phyloP scores from a whole-genome alignment of 2,329 filamentous ascomycete genomes.

The Fusarium oxysporum region DNA sequence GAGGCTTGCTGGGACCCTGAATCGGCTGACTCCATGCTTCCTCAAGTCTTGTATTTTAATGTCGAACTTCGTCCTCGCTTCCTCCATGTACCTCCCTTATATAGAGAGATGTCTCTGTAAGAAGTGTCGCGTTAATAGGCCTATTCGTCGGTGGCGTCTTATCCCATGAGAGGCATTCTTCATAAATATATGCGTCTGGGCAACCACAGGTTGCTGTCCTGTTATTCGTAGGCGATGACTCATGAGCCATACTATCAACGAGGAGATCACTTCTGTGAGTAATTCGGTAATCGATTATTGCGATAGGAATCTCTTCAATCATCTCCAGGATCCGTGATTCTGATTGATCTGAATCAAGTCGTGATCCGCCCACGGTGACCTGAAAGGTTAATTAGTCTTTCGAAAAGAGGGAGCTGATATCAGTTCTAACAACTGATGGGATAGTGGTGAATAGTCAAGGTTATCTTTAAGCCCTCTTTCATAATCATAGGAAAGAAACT shows the following conservation, averaged over 20 bases:
- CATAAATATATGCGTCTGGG: background rate
- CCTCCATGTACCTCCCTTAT: accelerated
- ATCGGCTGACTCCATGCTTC: background rate
- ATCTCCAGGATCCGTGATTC: background rate
- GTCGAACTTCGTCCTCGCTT: background rate
- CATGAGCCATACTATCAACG: background rate
- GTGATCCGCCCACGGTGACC: background rate
- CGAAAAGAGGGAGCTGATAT: background rate
- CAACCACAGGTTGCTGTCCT: background rate
- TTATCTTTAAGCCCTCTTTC: accelerated
- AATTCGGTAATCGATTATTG: background rate
- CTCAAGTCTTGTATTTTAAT: background rate
- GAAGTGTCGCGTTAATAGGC: background rate
- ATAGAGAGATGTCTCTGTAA: background rate
- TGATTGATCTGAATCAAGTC: accelerated
- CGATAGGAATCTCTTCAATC: background rate
- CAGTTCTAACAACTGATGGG: too few relatives aligned
- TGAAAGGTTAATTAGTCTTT: background rate
- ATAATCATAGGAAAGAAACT: background rate
- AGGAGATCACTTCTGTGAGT: background rate
- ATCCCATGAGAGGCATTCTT: too few relatives aligned
- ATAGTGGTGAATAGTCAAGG: accelerated
- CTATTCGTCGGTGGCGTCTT: too few relatives aligned
- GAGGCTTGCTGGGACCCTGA: background rate
- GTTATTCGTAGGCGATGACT: background rate